Conservation (phyloP, 148 eudicot genomes). For the Linanthus parryae region DNA sequence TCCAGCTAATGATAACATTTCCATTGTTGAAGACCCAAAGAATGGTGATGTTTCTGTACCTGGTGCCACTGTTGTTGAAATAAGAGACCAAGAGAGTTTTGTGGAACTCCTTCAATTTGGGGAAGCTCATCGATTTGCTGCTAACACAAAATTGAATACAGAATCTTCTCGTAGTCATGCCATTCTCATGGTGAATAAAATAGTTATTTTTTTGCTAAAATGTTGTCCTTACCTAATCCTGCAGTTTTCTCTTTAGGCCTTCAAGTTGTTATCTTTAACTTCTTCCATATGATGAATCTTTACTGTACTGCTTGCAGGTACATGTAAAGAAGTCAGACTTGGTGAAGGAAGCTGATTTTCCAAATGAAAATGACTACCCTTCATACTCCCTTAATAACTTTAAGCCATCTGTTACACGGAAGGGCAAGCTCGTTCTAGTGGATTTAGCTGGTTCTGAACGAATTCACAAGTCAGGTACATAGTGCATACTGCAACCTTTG, state of each 20-base stretch:
- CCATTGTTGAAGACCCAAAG: conserved; percentile 83
- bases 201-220: no score
- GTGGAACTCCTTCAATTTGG: conserved; percentile 74
- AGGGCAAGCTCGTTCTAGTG: conserved; percentile 90
- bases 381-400: conserved; percentile 46
- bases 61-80: conserved; percentile 77
- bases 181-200: conserved; percentile 65
- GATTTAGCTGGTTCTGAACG: conserved; percentile 99
- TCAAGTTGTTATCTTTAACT: no score
- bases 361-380: conserved; percentile 50
- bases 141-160: conserved; percentile 86
- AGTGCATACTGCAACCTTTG: no score
- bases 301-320: no score
- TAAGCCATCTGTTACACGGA: conserved; percentile 71
- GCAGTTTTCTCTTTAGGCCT: no score
- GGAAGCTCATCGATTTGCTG: conserved; percentile 89
- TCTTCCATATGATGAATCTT: no score
- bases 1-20: conserved; percentile 87
- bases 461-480: conserved; percentile 85
- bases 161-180: conserved; percentile 99
- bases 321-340: conserved; percentile 70
- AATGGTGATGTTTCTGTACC: conserved; percentile 95
- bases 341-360: conserved; percentile 57
- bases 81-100: conserved; percentile 68
- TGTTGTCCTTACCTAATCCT: no score